A percentile compares a stretch with the other conserved stretches of the same genome.
phyloP scores from a whole-genome alignment of 768 basidiomycete species.

The Cystobasidium onofrii region DNA sequence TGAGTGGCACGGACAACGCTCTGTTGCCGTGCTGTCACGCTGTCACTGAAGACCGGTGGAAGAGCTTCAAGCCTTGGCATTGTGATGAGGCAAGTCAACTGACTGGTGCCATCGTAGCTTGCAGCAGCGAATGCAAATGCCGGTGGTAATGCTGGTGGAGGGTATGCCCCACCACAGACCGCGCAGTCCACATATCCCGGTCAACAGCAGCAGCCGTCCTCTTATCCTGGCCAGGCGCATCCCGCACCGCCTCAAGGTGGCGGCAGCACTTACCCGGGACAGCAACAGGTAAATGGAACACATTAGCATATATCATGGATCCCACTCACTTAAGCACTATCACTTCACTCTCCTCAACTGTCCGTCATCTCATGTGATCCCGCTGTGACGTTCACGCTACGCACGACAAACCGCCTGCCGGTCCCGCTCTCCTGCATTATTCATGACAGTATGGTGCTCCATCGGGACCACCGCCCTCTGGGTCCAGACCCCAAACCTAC shows the following conservation, averaged over 20 bases:
- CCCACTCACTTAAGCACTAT: no score
- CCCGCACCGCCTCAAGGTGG: conserved; percentile 21
- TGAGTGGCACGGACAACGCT: no score
- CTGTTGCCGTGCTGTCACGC: no score
- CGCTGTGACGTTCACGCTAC: neutral
- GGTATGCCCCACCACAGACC: neutral
- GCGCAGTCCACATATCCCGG: neutral
- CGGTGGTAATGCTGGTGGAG: conserved; percentile 30
- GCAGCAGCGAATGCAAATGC: conserved; percentile 33
- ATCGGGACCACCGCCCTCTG: conserved; percentile 19
- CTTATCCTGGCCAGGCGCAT: neutral
- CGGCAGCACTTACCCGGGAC: conserved; percentile 20
- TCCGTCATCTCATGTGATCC: neutral
- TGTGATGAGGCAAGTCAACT: neutral
- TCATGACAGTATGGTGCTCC: conserved; percentile 22
- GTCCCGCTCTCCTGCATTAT: neutral
- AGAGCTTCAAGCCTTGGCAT: neutral
- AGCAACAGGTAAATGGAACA: no score
- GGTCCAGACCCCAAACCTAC: neutral
- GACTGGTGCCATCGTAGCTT: conserved; percentile 22
- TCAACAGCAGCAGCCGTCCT: conserved; percentile 10
- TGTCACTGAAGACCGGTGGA: no score
- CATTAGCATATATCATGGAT: no score
- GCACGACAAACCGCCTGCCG: no score
- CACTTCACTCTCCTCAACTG: no score